Conservation (phyloP, 2,329 filamentous ascomycete species). For the Fusarium cyanostomum region DNA sequence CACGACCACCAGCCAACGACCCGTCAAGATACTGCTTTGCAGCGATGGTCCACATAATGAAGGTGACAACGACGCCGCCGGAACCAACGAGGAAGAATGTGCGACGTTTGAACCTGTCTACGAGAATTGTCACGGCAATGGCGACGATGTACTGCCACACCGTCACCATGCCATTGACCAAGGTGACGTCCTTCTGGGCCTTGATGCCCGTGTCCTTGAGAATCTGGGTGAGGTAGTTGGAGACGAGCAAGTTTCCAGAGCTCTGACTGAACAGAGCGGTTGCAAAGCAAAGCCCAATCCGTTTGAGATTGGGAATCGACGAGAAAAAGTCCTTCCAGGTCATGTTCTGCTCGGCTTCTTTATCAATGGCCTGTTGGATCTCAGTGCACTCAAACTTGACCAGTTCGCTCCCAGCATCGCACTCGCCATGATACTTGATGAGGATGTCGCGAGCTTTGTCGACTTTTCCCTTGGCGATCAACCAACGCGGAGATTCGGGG, state of each 20-base stretch:
- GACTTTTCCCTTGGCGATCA: slow-evolving; percentile 60
- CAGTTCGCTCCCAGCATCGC: slow-evolving; percentile 53
- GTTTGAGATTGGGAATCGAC: slow-evolving; percentile 51
- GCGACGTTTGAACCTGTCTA: slow-evolving; percentile 51
- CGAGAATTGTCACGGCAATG: slow-evolving; percentile 48
- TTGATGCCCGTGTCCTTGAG: slow-evolving; percentile 53
- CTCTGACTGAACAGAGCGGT: slow-evolving; percentile 54
- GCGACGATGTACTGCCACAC: slow-evolving; percentile 56
- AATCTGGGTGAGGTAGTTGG: slow-evolving; percentile 53
- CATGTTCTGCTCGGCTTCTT: slow-evolving; percentile 55
- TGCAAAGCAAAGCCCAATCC: slow-evolving; percentile 52
- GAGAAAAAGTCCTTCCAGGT: slow-evolving; percentile 55
- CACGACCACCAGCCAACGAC: slow-evolving; percentile 45
- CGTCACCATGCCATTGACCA: slow-evolving; percentile 54
- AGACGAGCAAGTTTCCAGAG: slow-evolving; percentile 54
- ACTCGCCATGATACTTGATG: slow-evolving; percentile 62
- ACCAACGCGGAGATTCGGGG: slow-evolving; percentile 69
- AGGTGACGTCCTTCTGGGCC: slow-evolving; percentile 50
- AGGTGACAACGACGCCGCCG: slow-evolving; percentile 51
- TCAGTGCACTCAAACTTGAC: slow-evolving; percentile 60
- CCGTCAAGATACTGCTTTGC: slow-evolving; percentile 51
- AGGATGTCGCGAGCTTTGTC: slow-evolving; percentile 62
- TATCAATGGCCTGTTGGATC: slow-evolving; percentile 57
- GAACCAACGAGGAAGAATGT: slow-evolving; percentile 53
- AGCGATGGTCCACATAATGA: slow-evolving; percentile 53